These are phyloP conservation scores for Cadophora sp. DNA, from an alignment of 2,329 filamentous ascomycete genomes.

Conservation along the genomic window DNA sequence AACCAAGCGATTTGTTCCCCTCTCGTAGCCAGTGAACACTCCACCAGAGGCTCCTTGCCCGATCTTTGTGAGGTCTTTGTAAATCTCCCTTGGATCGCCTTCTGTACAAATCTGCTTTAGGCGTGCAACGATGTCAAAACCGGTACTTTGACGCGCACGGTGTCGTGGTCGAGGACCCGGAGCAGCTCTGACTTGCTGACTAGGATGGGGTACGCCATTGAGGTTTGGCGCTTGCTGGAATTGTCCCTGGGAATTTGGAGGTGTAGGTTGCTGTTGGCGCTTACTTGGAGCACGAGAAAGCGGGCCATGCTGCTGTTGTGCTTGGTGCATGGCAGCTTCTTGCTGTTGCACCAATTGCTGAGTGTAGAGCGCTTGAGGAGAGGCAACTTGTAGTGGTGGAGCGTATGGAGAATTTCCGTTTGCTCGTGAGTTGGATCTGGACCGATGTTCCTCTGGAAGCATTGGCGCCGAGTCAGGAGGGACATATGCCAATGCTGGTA, in stretches of 20 bases:
- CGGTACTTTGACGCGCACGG: constrained; percentile 78
- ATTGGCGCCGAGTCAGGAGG: constrained; percentile 51
- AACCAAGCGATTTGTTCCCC: constrained; percentile 83
- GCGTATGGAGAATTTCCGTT: constrained; percentile 55
- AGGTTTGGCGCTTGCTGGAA: constrained; percentile 45
- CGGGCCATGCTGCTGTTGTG: constrained; percentile 78
- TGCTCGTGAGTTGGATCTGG: constrained; percentile 70
- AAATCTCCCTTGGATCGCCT: constrained; percentile 87
- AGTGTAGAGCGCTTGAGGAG: constrained; percentile 56
- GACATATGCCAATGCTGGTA: constrained; percentile 45
- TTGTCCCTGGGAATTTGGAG: constrained; percentile 60
- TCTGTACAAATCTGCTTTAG: constrained; percentile 90
- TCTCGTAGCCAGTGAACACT: constrained; percentile 90
- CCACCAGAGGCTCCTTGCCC: constrained; percentile 97
- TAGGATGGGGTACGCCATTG: constrained; percentile 48
- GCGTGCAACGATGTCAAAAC: constrained; percentile 80
- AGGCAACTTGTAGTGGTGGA: constrained; percentile 34
- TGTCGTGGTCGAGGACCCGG: constrained; percentile 74
- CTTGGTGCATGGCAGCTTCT: constrained; percentile 74
- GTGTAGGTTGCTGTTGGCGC: constrained; percentile 61
- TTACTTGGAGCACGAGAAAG: constrained; percentile 80
- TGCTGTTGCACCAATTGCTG: constrained; percentile 78
- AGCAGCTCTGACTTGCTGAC: constrained; percentile 46
- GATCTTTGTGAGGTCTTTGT: constrained; percentile 89
- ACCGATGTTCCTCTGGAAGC: constrained; percentile 71